Evolutionary conservation across 176 grass and related monocot genomes (phyloP), one percentile per base, ranked within the genome.

Genomic region (Carex parvula): DNA sequence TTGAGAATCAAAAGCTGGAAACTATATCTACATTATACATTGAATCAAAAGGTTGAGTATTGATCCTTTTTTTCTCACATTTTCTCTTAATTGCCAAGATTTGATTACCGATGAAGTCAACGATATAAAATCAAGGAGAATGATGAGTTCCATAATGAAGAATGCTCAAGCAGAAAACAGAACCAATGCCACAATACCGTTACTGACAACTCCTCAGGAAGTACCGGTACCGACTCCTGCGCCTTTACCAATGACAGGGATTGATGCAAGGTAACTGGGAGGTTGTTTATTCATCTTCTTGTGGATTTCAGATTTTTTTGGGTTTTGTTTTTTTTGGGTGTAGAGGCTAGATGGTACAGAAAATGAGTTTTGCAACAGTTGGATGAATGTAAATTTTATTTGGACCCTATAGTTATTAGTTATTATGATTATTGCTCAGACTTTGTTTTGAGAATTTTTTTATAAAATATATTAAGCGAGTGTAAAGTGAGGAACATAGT

Each of bases 111-210:
- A 86, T 44, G 52, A 80, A 66, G 61, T 48, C 29, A 74, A 79
- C 11, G 84, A 89, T 14, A 77, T 70, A 55, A 83, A 66, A 73
- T 39, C 84, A 53, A 86, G 88, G 70, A 89, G 84, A 83, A 89
- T 89, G 79, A 85, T 88, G 81, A 82, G 69, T 42, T 62, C 72
- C 35, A 15, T 60, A 56, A 54, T 48, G 48, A 79, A 86, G 20
- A 75, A 54, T 76, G 39, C 26, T 30, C 58, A 61, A 33, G 48
- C 15, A 4, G 83, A 83, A 33, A 89, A 89, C 67, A 70, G 44
- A 74, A 89, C 88, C 9, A 39, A 55, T 37, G 30, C 16, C 44
- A 68, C 77, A 10, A 61, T 26, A 86, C 41, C 58, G 67, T 4
- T 83, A 68, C 44, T 83, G 8, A 52, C 5, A 68, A 54, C 63